Percentiles rank a stretch among this genome's conserved stretches.
Evolutionary conservation across 73 alveolate species (phyloP).

Genomic region (Paramecium tetraurelia): DNA sequence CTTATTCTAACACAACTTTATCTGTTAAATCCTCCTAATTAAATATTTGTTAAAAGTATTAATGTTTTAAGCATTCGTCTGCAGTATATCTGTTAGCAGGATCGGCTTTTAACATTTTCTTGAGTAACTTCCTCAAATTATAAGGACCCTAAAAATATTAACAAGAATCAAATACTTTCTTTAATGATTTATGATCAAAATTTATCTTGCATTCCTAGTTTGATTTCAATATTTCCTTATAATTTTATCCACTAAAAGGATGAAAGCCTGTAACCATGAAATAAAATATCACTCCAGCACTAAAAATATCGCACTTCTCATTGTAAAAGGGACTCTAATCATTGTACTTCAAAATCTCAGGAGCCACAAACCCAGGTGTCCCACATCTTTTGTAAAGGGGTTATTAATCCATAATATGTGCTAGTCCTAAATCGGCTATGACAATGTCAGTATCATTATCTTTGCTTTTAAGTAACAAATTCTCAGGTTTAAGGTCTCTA

Average conservation of each 20-base stretch:
- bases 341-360: conserved; percentile 46
- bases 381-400: conserved; percentile 54
- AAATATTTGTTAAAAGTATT: neutral
- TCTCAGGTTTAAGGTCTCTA: conserved; percentile 91
- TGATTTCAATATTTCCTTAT: neutral
- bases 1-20: neutral
- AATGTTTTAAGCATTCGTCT: conserved; percentile 73
- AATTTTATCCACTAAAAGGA: conserved; percentile 39
- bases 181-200: neutral
- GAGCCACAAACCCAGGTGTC: conserved; percentile 62
- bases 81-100: conserved; percentile 31
- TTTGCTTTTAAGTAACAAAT: conserved; percentile 66
- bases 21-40: neutral
- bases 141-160: neutral
- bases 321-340: conserved; percentile 9
- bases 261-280: neutral
- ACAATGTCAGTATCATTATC: conserved; percentile 34
- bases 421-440: conserved; percentile 56
- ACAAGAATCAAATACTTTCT: neutral
- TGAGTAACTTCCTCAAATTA: neutral
- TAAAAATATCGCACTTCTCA: conserved; percentile 50
- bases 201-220: neutral
- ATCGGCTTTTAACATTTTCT: conserved; percentile 43
- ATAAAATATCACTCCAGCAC: conserved; percentile 55
- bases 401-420: neutral